These are phyloP conservation scores for Lathyrus oleraceus DNA, from an alignment of 306 rosid species.

Conservation along the genomic window DNA sequence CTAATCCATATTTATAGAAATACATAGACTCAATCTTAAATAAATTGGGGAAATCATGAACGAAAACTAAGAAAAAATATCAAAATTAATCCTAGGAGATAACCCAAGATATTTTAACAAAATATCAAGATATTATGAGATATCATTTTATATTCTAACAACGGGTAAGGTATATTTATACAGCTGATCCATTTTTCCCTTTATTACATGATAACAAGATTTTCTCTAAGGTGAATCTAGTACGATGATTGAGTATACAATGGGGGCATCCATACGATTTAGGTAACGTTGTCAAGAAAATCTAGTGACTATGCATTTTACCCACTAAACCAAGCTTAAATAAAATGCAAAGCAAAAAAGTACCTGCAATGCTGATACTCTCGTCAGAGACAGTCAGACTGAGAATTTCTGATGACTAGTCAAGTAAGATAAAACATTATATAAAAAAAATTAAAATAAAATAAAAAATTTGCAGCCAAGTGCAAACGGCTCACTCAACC, in stretches of 20 bases:
- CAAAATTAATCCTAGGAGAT: no score
- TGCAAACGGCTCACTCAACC: not conserved
- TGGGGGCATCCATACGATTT: not conserved
- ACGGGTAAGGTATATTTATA: not conserved
- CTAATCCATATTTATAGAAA: no score
- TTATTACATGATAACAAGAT: not conserved
- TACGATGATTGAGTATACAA: not conserved
- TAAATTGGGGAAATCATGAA: no score
- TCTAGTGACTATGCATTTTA: not conserved
- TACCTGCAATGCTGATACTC: conserved; percentile 89
- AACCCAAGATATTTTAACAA: no score
- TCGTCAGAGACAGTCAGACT: conserved; percentile 70
- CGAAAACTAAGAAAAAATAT: no score
- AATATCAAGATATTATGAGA: no score
- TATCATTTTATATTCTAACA: no score
- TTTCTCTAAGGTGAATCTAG: conserved; percentile 1
- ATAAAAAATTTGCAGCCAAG: not conserved
- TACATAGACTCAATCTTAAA: no score
- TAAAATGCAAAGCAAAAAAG: not conserved
- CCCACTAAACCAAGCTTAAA: conserved; percentile 1
- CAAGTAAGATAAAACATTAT: no score
- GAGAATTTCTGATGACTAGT: not conserved
- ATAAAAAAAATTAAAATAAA: no score
- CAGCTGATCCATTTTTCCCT: not conserved
- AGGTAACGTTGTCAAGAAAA: not conserved